Percentiles rank a stretch among this genome's conserved stretches.
Evolutionary conservation across 371 early-diverging fungal species (phyloP).

Genomic region (Actinomortierella ambigua): DNA sequence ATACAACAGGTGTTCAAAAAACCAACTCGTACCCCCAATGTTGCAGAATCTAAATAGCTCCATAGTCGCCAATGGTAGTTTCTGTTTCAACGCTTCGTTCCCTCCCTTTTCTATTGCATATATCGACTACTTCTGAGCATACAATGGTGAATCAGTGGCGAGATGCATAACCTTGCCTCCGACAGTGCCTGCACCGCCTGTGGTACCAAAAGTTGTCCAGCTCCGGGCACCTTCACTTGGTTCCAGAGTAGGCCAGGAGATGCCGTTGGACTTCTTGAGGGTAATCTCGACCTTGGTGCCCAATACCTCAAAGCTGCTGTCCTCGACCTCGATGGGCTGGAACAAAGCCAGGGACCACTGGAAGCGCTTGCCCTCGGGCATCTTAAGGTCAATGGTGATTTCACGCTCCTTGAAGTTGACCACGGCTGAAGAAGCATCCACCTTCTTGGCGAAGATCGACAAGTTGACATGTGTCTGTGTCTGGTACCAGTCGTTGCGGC

Average conservation of each 20-base stretch:
- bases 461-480: constrained; percentile 82
- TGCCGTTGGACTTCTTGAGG: constrained; percentile 82
- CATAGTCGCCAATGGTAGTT: too few relatives aligned
- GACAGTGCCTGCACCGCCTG: constrained; percentile 61
- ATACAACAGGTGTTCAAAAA: too few relatives aligned
- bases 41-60: too few relatives aligned
- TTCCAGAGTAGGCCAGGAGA: constrained; percentile 87
- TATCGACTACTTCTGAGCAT: constrained; percentile 30
- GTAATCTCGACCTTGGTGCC: constrained; percentile 88
- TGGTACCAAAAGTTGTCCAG: constrained; percentile 88
- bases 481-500: constrained; percentile 95
- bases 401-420: constrained; percentile 63
- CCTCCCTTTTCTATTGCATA: constrained; percentile 5
- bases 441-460: constrained; percentile 92
- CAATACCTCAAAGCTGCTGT: constrained; percentile 73
- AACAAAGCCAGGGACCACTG: constrained; percentile 64
- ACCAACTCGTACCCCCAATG: too few relatives aligned
- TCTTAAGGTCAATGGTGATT: constrained; percentile 55
- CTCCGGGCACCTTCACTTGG: constrained; percentile 65
- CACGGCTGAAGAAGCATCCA: constrained; percentile 67
- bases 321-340: constrained; percentile 72
- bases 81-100: too few relatives aligned
- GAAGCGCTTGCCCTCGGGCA: constrained; percentile 68
- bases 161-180: constrained; percentile 63
- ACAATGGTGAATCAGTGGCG: constrained; percentile 48